These are phyloP conservation scores for Trichomonas vaginalis DNA, from an alignment of 208 protist species.

Conservation along the genomic window DNA sequence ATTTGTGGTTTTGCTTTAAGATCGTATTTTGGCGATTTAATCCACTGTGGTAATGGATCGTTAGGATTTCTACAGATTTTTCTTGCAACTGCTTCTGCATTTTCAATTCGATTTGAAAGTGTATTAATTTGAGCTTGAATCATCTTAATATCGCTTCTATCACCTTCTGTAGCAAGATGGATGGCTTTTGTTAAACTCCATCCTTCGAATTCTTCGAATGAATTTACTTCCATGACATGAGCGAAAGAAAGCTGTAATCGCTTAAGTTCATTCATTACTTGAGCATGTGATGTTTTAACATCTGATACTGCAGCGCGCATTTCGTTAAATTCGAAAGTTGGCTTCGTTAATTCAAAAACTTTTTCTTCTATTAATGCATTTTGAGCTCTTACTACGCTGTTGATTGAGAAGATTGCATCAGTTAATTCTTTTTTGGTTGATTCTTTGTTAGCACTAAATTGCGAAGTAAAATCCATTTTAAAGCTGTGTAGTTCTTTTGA, in stretches of 20 bases:
- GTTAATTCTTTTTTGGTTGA: background rate
- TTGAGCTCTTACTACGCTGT: background rate
- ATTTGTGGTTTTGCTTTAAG: background rate
- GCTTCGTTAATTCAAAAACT: background rate
- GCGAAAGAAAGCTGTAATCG: background rate
- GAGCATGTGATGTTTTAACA: background rate
- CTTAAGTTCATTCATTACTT: background rate
- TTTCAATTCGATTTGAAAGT: background rate
- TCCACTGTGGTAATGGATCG: background rate
- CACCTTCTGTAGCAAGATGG: background rate
- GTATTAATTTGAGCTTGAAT: background rate
- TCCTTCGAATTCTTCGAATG: background rate
- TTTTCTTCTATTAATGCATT: conserved; percentile 17
- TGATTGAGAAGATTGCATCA: background rate
- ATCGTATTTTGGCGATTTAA: background rate
- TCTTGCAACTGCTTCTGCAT: too few species aligned
- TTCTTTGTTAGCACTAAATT: background rate
- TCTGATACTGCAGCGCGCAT: background rate
- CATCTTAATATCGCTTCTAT: background rate
- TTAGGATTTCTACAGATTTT: background rate
- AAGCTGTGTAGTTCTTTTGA: background rate
- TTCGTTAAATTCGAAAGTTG: background rate
- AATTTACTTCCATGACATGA: background rate
- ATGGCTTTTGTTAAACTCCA: background rate
- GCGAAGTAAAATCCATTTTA: background rate